These are phyloP conservation scores for Ciborinia camelliae DNA, from an alignment of 2,329 filamentous ascomycete genomes.

Conservation along the genomic window DNA sequence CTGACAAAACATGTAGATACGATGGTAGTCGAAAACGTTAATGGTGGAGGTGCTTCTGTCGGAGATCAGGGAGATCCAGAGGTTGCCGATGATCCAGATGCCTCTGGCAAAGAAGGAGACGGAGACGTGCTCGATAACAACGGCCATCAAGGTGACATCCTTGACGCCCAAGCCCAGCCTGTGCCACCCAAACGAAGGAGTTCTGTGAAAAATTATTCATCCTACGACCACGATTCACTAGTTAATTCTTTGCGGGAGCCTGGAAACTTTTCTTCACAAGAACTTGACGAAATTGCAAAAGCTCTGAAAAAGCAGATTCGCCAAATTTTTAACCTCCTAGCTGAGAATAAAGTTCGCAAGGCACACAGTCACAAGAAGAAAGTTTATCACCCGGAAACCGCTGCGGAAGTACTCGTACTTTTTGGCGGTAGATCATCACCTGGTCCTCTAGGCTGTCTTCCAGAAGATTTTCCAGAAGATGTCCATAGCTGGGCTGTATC, in stretches of 20 bases:
- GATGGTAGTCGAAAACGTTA: not conserved
- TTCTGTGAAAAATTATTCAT: not conserved
- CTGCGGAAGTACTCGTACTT: not conserved
- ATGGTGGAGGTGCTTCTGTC: not conserved
- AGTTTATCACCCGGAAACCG: not conserved
- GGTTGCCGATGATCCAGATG: not conserved
- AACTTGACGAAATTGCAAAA: not conserved
- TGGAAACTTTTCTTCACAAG: not conserved
- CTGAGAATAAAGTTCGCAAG: not conserved
- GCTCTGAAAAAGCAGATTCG: not conserved
- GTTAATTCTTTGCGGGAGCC: not conserved
- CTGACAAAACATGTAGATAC: not conserved
- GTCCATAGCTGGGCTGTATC: not conserved
- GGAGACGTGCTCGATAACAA: not conserved
- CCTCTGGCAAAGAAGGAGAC: not conserved
- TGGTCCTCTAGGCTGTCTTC: too few species aligned
- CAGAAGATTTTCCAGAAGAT: too few species aligned
- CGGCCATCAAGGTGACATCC: too few species aligned
- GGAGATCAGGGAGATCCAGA: not conserved
- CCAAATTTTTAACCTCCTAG: too few species aligned
- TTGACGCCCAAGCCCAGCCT: not conserved
- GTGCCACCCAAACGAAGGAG: not conserved
- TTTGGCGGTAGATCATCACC: too few species aligned
- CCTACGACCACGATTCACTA: not conserved
- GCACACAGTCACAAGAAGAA: not conserved